Evolutionary conservation across 768 basidiomycete genomes (phyloP).

Genomic region (Coprinellus aureogranulatus): DNA sequence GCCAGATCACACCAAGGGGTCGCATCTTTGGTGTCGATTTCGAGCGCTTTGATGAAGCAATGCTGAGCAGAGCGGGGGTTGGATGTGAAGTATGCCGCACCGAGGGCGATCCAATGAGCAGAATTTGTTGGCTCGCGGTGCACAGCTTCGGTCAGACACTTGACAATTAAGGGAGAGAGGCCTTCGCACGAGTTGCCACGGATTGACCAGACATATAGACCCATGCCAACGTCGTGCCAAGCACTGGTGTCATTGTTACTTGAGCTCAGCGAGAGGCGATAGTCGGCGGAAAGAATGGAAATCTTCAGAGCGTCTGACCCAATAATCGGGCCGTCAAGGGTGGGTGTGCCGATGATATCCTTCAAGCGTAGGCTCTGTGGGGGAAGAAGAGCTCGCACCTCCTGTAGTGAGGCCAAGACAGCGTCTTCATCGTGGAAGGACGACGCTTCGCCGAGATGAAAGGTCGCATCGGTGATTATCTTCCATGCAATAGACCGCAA

Average conservation of each 20-base stretch:
- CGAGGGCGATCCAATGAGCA: constrained; percentile 80
- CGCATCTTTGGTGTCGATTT: constrained; percentile 81
- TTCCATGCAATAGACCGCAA: constrained; percentile 84
- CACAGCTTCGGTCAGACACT: constrained; percentile 68
- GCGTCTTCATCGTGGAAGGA: constrained; percentile 43
- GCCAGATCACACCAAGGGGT: constrained; percentile 85
- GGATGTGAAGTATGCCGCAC: constrained; percentile 62
- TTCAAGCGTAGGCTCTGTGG: background rate
- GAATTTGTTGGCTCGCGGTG: constrained; percentile 70
- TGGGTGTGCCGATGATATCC: background rate
- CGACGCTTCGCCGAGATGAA: constrained; percentile 56
- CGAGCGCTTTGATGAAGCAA: constrained; percentile 85
- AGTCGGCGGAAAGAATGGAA: constrained; percentile 4
- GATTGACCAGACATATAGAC: constrained; percentile 50
- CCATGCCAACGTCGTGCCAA: constrained; percentile 71
- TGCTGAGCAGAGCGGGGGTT: constrained; percentile 83
- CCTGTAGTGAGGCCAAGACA: background rate
- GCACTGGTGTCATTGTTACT: constrained; percentile 36
- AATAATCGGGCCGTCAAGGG: background rate
- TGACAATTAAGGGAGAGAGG: constrained; percentile 14
- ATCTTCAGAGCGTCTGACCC: background rate
- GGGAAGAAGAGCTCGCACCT: background rate
- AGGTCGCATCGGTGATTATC: constrained; percentile 69
- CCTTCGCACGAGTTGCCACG: constrained; percentile 18
- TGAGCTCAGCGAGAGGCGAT: constrained; percentile 2